A percentile compares a stretch with the other conserved stretches of the same genome.
Evolutionary conservation across 2,329 filamentous ascomycete genomes (phyloP).

Genomic region (Arachnomyces sp.): DNA sequence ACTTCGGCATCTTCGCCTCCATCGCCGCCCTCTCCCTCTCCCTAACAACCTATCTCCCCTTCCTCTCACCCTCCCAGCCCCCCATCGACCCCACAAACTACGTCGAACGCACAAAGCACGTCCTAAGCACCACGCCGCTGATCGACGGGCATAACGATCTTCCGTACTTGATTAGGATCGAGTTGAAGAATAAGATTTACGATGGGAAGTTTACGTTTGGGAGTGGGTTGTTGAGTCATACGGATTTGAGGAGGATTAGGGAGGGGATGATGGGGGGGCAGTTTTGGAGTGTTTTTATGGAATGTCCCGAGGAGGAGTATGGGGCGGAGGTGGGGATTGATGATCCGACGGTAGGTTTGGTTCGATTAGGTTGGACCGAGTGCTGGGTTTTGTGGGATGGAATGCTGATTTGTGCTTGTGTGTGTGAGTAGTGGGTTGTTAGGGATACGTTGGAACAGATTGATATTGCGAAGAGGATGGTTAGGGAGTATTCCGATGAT

Average conservation of each 20-base stretch:
- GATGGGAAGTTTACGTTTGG: conserved; percentile 15
- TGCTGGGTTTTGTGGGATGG: background rate
- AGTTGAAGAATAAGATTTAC: conserved; percentile 22
- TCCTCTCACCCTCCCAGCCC: conserved; percentile 12
- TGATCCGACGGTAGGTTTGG: conserved; percentile 14
- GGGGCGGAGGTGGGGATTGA: conserved; percentile 9
- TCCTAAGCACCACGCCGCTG: conserved; percentile 19
- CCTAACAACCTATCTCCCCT: conserved; percentile 9
- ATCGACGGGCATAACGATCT: conserved; percentile 29
- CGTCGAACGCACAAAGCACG: conserved; percentile 15
- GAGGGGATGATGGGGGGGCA: conserved; percentile 22
- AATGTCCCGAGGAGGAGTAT: conserved; percentile 13
- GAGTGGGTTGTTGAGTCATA: conserved; percentile 18
- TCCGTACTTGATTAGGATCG: conserved; percentile 20
- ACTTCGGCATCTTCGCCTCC: conserved; percentile 6
- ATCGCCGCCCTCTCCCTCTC: conserved; percentile 7
- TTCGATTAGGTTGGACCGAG: background rate
- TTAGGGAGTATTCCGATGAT: conserved; percentile 14
- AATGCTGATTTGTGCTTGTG: background rate
- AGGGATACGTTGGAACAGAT: conserved; percentile 23
- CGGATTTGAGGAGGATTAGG: conserved; percentile 19
- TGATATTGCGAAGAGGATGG: conserved; percentile 18
- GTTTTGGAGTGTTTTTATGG: conserved; percentile 25
- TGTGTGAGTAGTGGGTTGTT: conserved; percentile 11
- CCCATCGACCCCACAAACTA: conserved; percentile 6